Percentiles rank a stretch among this genome's conserved stretches.
Conservation (phyloP, 352 stramenopile genomes). For the Pythium pyrilobum region DNA sequence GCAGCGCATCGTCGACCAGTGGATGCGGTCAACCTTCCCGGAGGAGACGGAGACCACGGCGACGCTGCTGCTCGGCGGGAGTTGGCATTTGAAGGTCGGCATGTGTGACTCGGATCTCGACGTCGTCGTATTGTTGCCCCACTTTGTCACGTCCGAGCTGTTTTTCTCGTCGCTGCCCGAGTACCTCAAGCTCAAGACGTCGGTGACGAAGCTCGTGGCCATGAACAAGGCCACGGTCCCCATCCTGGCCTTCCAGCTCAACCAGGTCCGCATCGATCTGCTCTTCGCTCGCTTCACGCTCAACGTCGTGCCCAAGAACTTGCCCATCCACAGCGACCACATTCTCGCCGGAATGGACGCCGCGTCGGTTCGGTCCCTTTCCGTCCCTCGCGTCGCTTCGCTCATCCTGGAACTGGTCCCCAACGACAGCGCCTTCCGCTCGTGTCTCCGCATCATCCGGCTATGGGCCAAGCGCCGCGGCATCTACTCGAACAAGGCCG, state of each 20-base stretch:
- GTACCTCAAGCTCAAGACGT: slow-evolving; percentile 30
- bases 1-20: slow-evolving; percentile 62
- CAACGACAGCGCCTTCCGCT: slow-evolving; percentile 62
- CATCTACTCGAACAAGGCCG: slow-evolving; percentile 82
- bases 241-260: slow-evolving; percentile 72
- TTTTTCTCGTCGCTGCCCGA: slow-evolving; percentile 69
- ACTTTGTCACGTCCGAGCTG: slow-evolving; percentile 44
- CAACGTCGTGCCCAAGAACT: slow-evolving; percentile 58
- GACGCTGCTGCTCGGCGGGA: slow-evolving; percentile 68
- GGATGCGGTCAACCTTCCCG: slow-evolving; percentile 49
- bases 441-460: slow-evolving; percentile 67
- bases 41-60: slow-evolving; percentile 31
- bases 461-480: slow-evolving; percentile 71
- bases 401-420: slow-evolving; percentile 79
- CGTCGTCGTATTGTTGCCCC: slow-evolving; percentile 67
- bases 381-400: slow-evolving; percentile 69
- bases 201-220: slow-evolving; percentile 59
- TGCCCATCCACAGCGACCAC: slow-evolving; percentile 70
- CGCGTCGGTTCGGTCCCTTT: slow-evolving; percentile 69
- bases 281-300: slow-evolving; percentile 74
- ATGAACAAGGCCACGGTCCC: slow-evolving; percentile 71
- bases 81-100: slow-evolving; percentile 80
- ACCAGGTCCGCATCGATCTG: slow-evolving; percentile 61
- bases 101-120: slow-evolving; percentile 73
- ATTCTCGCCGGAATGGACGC: slow-evolving; percentile 73